Base-by-base conservation (phyloP, 805 yeast genomes). In the Candida methanosorbosa region DNA sequence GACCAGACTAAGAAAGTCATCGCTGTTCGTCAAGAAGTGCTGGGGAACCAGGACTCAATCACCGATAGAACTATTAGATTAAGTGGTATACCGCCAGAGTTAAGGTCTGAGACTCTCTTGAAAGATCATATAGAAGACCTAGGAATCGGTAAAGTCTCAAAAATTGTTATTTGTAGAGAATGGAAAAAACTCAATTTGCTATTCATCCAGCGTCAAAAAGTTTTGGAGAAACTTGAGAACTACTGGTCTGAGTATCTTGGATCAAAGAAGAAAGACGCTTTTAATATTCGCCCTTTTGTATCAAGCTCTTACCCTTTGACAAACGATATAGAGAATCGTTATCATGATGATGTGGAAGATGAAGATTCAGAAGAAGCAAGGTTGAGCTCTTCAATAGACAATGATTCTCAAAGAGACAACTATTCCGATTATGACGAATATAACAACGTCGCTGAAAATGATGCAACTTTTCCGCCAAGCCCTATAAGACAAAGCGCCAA, bases 1-100 rank as follows among this genome's bases (percentile, higher is more conserved):
- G 63, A 73, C 13, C 88, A 83, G 47, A 82, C 97, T 0, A 66
- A 67, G 41, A 70, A 74, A 40, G 84, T 90, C 25, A 84, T 90
- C 21, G 61, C 67, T 33, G 79, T 82, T 44, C 72, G 97, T 41
- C 97, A 90, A 57, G 61, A 60, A 34, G 81, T 83, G 49, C 63
- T 90, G 43, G 97, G 97, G 0, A 72, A 70, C 42, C 97, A 88
- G 54, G 81, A 81, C 52, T 79, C 95, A 9, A 70, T 90, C 38
- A 85, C 97, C 0, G 97, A 90, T 63, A 69, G 95, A 52, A 92
- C 97, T 1, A 79, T 92, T 27, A 64, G 90, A 38, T 55, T 90
- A 12, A 77, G 90, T 25, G 97, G 97, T 1, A 85, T 90, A 4
- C 97, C 97, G 0, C 79, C 83, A 0, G 77, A 78, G 30, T 60